Percentiles rank a stretch among this genome's conserved stretches.
phyloP scores from a whole-genome alignment of 176 grass and related monocot genomes.

The Eragrostis curvula region DNA sequence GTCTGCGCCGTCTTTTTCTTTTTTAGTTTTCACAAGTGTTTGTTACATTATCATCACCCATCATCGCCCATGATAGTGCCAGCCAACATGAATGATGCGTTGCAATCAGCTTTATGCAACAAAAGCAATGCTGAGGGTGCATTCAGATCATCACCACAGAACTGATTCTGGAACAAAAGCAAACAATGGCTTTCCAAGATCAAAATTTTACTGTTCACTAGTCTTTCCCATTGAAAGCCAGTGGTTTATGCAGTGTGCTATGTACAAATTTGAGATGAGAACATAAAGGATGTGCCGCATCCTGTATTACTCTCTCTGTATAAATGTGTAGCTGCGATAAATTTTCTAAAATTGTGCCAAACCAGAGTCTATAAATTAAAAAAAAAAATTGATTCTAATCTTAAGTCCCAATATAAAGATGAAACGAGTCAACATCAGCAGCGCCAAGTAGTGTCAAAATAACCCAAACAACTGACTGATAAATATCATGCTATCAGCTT shows the following conservation, averaged over 20 bases:
- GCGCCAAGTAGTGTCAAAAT: not conserved
- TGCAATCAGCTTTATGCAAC: constrained; percentile 25
- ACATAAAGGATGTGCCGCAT: no score
- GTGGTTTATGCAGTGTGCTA: not conserved
- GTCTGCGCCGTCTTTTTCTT: not conserved
- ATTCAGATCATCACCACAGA: constrained; percentile 7
- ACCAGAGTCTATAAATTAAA: not conserved
- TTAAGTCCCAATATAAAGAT: not conserved
- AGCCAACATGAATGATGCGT: constrained; percentile 4
- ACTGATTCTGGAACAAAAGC: not conserved
- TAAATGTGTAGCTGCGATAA: not conserved
- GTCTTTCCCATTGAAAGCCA: not conserved
- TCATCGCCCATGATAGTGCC: not conserved
- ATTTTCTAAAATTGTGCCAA: not conserved
- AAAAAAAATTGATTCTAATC: not conserved
- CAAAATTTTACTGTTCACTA: not conserved
- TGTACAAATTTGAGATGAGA: not conserved
- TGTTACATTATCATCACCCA: not conserved
- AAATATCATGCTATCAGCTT: not conserved
- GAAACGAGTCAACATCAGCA: not conserved
- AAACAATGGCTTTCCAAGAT: constrained; percentile 5
- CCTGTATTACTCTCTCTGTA: no score
- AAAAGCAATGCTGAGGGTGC: constrained; percentile 9
- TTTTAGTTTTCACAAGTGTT: not conserved
- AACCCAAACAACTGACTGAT: not conserved